A percentile compares a stretch with the other conserved stretches of the same genome.
These are phyloP conservation scores for Aspergillus alliaceus DNA, from an alignment of 2,329 filamentous ascomycete species.

Conservation along the genomic window DNA sequence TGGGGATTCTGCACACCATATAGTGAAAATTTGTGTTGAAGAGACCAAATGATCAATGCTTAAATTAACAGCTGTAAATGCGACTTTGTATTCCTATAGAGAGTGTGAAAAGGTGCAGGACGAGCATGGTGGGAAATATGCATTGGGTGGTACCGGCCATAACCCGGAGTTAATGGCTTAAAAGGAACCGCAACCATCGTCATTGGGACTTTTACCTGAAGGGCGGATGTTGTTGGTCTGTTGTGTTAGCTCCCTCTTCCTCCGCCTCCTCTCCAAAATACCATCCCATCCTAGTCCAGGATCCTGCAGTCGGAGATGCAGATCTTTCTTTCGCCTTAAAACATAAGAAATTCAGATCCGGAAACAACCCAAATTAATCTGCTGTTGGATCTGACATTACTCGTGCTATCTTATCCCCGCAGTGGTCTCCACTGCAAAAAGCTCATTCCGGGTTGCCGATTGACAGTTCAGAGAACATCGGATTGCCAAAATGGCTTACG, in stretches of 20 bases:
- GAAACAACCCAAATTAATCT: neutral
- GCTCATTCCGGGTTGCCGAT: neutral
- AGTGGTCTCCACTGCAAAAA: constrained; percentile 5
- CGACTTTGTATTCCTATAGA: neutral
- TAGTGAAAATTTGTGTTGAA: neutral
- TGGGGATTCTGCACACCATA: neutral
- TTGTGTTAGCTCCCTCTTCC: neutral
- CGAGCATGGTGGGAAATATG: neutral
- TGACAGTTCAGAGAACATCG: neutral
- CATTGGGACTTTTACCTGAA: constrained; percentile 5
- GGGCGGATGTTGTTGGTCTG: neutral
- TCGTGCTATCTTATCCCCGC: neutral
- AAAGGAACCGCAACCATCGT: constrained; percentile 11
- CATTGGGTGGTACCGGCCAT: constrained; percentile 4
- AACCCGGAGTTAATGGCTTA: constrained; percentile 12
- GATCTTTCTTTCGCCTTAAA: neutral
- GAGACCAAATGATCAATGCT: neutral
- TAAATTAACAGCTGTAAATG: neutral
- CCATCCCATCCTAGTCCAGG: neutral
- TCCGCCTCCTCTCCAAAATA: neutral
- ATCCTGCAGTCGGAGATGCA: neutral
- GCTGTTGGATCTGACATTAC: neutral
- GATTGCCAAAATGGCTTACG: constrained; percentile 72
- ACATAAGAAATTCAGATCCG: neutral
- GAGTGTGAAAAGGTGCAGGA: neutral